Evolutionary conservation across 2,329 filamentous ascomycete genomes (phyloP), one percentile per base, ranked within the genome.

Genomic region (Mycosphaerelloides madeirae): DNA sequence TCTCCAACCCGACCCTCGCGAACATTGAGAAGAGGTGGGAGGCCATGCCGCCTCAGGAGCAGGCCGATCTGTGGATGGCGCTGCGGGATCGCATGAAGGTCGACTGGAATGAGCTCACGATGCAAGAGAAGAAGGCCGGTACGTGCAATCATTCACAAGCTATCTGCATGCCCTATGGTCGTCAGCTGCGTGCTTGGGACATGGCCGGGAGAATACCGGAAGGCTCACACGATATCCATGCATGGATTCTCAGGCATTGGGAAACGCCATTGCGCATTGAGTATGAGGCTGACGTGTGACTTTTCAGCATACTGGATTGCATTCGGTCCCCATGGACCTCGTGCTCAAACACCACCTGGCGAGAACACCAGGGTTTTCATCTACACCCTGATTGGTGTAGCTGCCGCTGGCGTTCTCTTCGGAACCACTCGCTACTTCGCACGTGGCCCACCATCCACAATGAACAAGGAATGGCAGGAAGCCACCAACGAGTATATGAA

Each of bases 11-110:
- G 60, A 96, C 88, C 48, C 81, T 98, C 65, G 87, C 88, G 72
- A 89, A 95, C 75, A 97, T 98, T 67, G 93, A 98, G 83, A 96
- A 95, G 84, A 81, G 93, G 77, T 98, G 93, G 93, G 93, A 98
- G 78, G 81, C 77, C 54, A 90, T 97, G 87, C 90, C 91, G 48
- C 88, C 93, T 55, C 89, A 95, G 79, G 93, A 98, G 81, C 93
- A 98, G 82, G 93, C 93, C 59, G 93, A 98, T 68, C 78, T 98
- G 63, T 98, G 93, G 93, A 98, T 98, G 93, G 78, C 85, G 61
- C 78, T 98, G 71, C 83, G 93, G 72, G 93, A 98, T 76, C 85
- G 93, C 67, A 98, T 98, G 93, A 96, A 95, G 86, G 83, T 80
- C 63, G 89, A 88, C 77, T 98, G 93, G 93, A 81, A 84, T 66